Evolutionary conservation across 331 rosid species (phyloP).

Genomic region (Ulmus americana): DNA sequence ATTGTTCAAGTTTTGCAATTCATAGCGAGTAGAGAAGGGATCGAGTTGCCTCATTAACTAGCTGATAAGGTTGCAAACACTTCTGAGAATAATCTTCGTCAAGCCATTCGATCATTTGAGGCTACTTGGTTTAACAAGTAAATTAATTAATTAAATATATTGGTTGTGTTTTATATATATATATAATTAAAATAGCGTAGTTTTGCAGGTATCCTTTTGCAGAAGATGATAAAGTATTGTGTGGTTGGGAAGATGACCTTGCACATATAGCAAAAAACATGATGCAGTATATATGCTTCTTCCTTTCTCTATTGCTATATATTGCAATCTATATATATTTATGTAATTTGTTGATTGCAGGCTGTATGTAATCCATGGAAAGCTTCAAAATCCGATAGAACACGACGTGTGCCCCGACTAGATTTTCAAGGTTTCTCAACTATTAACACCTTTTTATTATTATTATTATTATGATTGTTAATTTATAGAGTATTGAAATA

Average conservation of each 20-base stretch:
- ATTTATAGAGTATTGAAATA: not conserved
- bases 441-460: not conserved
- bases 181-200: not conserved
- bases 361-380: slow-evolving; percentile 38
- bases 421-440: slow-evolving; percentile 31
- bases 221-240: slow-evolving; percentile 49
- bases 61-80: slow-evolving; percentile 40
- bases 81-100: slow-evolving; percentile 60
- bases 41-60: slow-evolving; percentile 34
- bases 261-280: slow-evolving; percentile 54
- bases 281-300: slow-evolving; percentile 40
- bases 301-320: not conserved
- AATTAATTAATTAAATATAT: no score
- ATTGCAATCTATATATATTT: not conserved
- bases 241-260: slow-evolving; percentile 83
- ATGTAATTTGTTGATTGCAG: slow-evolving; percentile 16
- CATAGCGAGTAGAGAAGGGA: slow-evolving; percentile 48
- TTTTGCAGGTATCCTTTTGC: slow-evolving; percentile 46
- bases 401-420: slow-evolving; percentile 31
- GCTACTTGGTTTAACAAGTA: slow-evolving; percentile 62
- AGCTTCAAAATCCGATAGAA: slow-evolving; percentile 38
- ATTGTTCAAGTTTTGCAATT: slow-evolving; percentile 50
- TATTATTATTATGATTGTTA: no score
- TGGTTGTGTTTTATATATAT: no score
- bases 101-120: slow-evolving; percentile 79